Evolutionary conservation across 2,329 filamentous ascomycete species (phyloP), one percentile per base, ranked within the genome.

Genomic region (Podosphaera fusca): DNA sequence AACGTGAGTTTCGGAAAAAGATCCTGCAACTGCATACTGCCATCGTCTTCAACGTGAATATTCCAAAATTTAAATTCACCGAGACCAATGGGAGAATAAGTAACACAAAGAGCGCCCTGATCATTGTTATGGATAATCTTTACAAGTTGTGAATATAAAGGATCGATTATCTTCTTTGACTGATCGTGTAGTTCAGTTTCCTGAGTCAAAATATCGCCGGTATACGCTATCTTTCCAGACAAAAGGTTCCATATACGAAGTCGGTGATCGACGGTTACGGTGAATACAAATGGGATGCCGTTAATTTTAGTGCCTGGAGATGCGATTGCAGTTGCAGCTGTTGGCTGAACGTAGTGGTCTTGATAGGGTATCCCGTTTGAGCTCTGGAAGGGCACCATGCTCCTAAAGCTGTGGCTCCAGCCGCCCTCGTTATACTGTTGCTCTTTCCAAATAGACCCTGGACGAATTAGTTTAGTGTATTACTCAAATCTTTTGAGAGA

Each of bases 1-100:
- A 83, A 74, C 36, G 92, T 73, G 10, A 75, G 66, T 9, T 76
- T 73, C 0, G 84, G 77, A 62, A 85, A 88, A 30, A 87, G 71
- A 63, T 94, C 87, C 60, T 80, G 77, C 12, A 94, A 74, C 7
- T 81, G 74, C 29, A 87, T 68, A 2, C 72, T 74, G 61, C 70
- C 61, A 63, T 77, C 77, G 56, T 82, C 78, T 62, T 81, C 78
- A 21, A 84, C 78, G 56, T 79, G 78, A n/a, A 80, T 70, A 61
- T 72, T 75, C 87, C 89, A 98, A 67, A 98, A 89, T 68, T 95
- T 96, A 75, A 98, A 96, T 66, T 90, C 84, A 40, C 92, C 85
- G 46, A 82, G 79, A 35, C 88, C 85, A 61, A 92, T 80, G 0
- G 92, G 90, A 9, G 89, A 95, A 69, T 88, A 95, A 7, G 87